Evolutionary conservation across 768 basidiomycete species (phyloP), one percentile per base, ranked within the genome.

Genomic region (Phanerochaete sordida): DNA sequence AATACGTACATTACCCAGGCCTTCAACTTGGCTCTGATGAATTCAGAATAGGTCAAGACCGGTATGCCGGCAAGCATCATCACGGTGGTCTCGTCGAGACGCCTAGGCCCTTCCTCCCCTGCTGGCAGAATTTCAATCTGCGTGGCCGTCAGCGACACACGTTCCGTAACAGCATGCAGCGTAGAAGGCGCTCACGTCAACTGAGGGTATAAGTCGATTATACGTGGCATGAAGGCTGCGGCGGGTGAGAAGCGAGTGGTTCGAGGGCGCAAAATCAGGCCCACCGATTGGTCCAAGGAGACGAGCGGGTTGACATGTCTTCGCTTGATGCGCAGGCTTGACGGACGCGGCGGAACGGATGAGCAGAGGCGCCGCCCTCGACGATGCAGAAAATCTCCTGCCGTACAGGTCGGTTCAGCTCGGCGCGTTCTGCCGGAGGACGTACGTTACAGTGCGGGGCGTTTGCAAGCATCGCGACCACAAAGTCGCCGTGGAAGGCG

Each of bases 361-460:
- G 81, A 45, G n/a, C n/a, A n/a, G 75, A 72, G 35, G 82, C 73
- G n/a, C 86, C 84, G 48, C 85, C 85, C 73, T 93, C 87, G 62
- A 92, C 90, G 70, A 94, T 86, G 71, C 91, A 93, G 63, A 80
- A 86, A 56, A 94, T 88, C 74, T 94, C 91, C 92, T 93, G 72
- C 5, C 19, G 28, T 30, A 66, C 70, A 49, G 71, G 31, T 19
- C 27, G 30, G 30, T 33, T 21, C 3, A 33, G 28, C 3, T 33
- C 19, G 5, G 15, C 5, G 15, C 28, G n/a, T 31, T 55, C 6
- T 79, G 43, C 4, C 39, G 19, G 47, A 48, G 33, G 4, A 19
- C 84, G 59, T 68, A 87, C 91, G 69, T 92, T 86, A 62, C 85
- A 79, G 45, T 85, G 82, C 45, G 85, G 77, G 65, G 74, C 80